phyloP scores from a whole-genome alignment of 176 grass and related monocot genomes.

The Guadua angustifolia region DNA sequence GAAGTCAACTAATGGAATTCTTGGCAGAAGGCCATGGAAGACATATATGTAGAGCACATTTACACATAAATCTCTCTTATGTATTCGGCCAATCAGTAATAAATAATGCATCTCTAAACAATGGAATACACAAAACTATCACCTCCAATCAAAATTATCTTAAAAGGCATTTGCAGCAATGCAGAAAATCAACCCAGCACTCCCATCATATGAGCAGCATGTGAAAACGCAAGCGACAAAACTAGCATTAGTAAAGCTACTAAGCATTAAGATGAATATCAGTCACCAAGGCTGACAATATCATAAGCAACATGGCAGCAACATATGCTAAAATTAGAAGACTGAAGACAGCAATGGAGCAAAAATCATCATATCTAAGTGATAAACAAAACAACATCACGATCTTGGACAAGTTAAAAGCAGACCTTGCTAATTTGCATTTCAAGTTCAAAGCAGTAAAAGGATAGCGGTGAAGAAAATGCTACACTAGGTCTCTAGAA shows the following conservation, averaged over 20 bases:
- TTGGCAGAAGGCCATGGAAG: background rate
- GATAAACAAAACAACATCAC: background rate
- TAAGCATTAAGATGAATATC: background rate
- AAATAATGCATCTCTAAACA: background rate
- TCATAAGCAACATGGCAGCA: background rate
- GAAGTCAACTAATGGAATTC: background rate
- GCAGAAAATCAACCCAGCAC: background rate
- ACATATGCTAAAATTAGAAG: background rate
- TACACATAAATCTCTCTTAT: background rate
- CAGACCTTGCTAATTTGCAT: background rate
- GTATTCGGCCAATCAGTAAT: background rate
- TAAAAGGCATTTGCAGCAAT: background rate
- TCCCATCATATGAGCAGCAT: background rate
- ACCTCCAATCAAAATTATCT: background rate
- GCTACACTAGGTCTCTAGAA: constrained; percentile 8
- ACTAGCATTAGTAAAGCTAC: background rate
- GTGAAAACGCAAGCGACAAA: background rate
- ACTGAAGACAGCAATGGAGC: background rate
- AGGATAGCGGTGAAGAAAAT: background rate
- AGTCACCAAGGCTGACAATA: background rate
- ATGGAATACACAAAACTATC: background rate
- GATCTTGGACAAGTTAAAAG: background rate
- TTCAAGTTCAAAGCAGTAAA: constrained; percentile 13
- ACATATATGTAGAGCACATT: background rate
- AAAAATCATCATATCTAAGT: background rate